A percentile compares a stretch with the other conserved stretches of the same genome.
Conservation (phyloP, 139 green algal genomes). For the Desmodesmus armatus region DNA sequence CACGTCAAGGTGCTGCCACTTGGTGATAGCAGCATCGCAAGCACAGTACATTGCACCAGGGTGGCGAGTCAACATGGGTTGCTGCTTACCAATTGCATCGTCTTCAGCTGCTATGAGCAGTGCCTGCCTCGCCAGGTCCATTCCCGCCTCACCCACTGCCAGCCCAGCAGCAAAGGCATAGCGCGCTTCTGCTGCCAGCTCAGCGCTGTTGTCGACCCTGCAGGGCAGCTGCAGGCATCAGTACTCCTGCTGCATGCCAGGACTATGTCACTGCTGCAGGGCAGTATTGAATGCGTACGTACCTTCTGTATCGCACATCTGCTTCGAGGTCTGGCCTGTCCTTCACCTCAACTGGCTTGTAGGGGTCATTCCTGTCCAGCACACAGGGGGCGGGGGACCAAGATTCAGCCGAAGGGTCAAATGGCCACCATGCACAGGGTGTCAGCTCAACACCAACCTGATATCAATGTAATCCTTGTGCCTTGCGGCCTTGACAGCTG, state of each 20-base stretch:
- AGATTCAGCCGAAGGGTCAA: too few species aligned
- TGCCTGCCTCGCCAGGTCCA: slow-evolving; percentile 71
- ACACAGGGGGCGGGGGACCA: too few species aligned
- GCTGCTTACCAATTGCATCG: slow-evolving; percentile 71
- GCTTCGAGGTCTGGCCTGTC: slow-evolving; percentile 31
- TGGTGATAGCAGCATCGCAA: not conserved
- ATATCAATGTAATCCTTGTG: too few species aligned
- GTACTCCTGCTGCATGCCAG: not conserved
- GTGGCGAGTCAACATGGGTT: not conserved
- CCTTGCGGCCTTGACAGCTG: too few species aligned
- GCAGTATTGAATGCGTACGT: too few species aligned
- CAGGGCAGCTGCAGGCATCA: not conserved
- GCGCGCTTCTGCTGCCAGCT: slow-evolving; percentile 63
- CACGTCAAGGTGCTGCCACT: not conserved
- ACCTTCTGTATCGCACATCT: slow-evolving; percentile 38
- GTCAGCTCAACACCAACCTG: too few species aligned
- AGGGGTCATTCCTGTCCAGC: slow-evolving; percentile 10
- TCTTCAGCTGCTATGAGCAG: slow-evolving; percentile 81
- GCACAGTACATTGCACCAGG: not conserved
- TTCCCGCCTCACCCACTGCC: slow-evolving; percentile 52
- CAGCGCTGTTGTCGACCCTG: slow-evolving; percentile 57
- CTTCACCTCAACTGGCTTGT: slow-evolving; percentile 9
- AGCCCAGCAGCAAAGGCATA: slow-evolving; percentile 58
- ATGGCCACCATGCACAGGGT: too few species aligned
- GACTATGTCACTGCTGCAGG: not conserved